Evolutionary conservation across 2,329 filamentous ascomycete genomes (phyloP).

Genomic region (Biscogniauxia mediterranea): DNA sequence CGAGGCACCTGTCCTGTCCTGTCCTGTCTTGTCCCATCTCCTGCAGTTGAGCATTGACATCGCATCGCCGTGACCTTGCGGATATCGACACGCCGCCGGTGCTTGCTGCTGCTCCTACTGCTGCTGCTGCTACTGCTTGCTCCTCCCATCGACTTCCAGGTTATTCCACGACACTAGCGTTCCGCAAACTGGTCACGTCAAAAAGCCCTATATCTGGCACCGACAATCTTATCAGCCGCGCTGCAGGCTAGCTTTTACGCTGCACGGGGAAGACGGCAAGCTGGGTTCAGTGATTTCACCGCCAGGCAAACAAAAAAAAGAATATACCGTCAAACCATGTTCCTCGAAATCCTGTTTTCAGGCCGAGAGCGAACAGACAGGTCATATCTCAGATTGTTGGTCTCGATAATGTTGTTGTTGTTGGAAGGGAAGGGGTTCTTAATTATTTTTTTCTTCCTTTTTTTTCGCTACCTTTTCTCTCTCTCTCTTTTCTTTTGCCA

Average conservation of each 20-base stretch:
- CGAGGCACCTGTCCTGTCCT: conserved; percentile 20
- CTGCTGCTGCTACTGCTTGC: background rate
- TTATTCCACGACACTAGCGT: conserved; percentile 14
- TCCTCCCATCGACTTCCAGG: conserved; percentile 9
- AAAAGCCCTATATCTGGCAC: background rate
- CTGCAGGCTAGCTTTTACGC: conserved; percentile 17
- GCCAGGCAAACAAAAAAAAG: conserved; percentile 19
- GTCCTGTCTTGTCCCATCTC: background rate
- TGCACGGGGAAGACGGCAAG: conserved; percentile 23
- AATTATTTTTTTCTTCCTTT: no score
- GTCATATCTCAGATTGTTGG: conserved; percentile 17
- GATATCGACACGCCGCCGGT: conserved; percentile 27
- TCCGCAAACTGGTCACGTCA: conserved; percentile 13
- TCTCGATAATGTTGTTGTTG: background rate
- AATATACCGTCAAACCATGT: conserved; percentile 3
- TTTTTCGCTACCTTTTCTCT: no score
- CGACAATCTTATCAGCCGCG: conserved; percentile 16
- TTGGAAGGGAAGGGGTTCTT: no score
- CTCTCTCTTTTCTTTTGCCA: background rate
- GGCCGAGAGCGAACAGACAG: conserved; percentile 11
- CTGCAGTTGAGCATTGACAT: conserved; percentile 11
- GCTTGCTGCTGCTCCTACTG: conserved; percentile 1
- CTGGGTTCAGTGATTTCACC: conserved; percentile 10
- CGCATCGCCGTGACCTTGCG: conserved; percentile 6
- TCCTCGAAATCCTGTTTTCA: conserved; percentile 15